These are phyloP conservation scores for Forsythia suspensa DNA, from an alignment of 257 asterid genomes.

Conservation along the genomic window DNA sequence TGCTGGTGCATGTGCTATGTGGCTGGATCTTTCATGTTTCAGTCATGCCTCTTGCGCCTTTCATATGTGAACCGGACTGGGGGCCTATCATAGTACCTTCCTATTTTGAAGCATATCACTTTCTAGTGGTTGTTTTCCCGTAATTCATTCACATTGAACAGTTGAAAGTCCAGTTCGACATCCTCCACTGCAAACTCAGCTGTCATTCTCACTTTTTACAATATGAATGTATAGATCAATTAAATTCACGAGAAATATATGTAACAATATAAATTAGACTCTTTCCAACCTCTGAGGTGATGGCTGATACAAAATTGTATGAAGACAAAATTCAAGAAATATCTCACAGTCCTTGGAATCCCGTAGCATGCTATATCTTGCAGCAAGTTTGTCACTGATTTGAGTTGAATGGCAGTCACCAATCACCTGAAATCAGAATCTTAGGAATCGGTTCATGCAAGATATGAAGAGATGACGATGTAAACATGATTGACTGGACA, in stretches of 20 bases:
- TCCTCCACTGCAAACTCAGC: conserved; percentile 54
- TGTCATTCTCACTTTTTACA: conserved; percentile 27
- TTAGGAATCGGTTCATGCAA: conserved; percentile 14
- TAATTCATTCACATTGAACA: conserved; percentile 72
- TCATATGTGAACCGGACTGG: too few relatives aligned
- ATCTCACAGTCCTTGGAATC: conserved; percentile 65
- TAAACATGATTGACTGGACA: neutral
- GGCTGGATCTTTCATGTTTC: too few relatives aligned
- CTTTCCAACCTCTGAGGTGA: conserved; percentile 65
- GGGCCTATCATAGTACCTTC: too few relatives aligned
- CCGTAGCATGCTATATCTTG: conserved; percentile 48
- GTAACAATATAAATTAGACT: conserved; percentile 13
- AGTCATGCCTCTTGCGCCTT: too few relatives aligned
- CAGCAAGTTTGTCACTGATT: conserved; percentile 59
- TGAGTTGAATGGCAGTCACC: conserved; percentile 81
- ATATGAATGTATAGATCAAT: conserved; percentile 19
- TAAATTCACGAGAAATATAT: conserved; percentile 6
- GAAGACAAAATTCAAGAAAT: conserved; percentile 90
- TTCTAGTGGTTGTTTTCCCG: conserved; percentile 68
- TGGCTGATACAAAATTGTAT: conserved; percentile 77
- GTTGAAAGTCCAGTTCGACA: conserved; percentile 83
- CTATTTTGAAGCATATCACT: conserved; percentile 52
- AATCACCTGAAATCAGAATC: conserved; percentile 63
- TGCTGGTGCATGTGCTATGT: too few relatives aligned
- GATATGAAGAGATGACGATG: neutral